Evolutionary conservation across 2,329 filamentous ascomycete species (phyloP), one percentile per base, ranked within the genome.

Genomic region (Raffaelea arxii): DNA sequence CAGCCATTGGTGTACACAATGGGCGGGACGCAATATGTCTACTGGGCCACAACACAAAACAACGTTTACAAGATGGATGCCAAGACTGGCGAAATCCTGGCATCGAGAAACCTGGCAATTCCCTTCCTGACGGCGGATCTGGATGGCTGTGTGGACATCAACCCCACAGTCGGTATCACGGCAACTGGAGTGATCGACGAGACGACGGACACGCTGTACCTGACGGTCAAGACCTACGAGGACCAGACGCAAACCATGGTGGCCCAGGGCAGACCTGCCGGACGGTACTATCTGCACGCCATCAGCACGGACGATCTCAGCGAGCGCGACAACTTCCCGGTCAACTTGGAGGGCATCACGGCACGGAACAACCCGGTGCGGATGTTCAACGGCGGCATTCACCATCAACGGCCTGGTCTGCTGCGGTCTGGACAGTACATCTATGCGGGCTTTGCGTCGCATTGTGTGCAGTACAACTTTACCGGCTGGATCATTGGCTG

Each of bases 141-240:
- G 10, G 57, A 67, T 47, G 66, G 66, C 48, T 74, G 69, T 49
- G 62, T 67, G 24, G 69, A 72, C 52, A 69, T 73, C 53, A 67
- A 66, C 38, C 69, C 71, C 30, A 58, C 58, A 18, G 60, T 75
- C 30, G 72, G 71, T 38, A 62, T 73, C 18, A 71, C 68, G 3
- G 66, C 66, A 0, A 75, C 71, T 27, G 71, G 70, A 35, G 68
- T 72, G 27, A 73, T 75, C 49, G 72, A 75, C 55, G 67, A 69
- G 2, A 62, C 54, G 16, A 72, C 71, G 0, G 69, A 71, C 35
- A 68, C 70, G 3, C 66, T 68, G 55, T 75, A 74, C 47, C 55
- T 73, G 14, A 72, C 65, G 0, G 54, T 69, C 19, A 75, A 75
- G 54, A 73, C 71, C 1, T 75, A 75, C 52, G 52, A 53, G 3